phyloP scores from a whole-genome alignment of 139 green algal species.

The Micractinium sp. region DNA sequence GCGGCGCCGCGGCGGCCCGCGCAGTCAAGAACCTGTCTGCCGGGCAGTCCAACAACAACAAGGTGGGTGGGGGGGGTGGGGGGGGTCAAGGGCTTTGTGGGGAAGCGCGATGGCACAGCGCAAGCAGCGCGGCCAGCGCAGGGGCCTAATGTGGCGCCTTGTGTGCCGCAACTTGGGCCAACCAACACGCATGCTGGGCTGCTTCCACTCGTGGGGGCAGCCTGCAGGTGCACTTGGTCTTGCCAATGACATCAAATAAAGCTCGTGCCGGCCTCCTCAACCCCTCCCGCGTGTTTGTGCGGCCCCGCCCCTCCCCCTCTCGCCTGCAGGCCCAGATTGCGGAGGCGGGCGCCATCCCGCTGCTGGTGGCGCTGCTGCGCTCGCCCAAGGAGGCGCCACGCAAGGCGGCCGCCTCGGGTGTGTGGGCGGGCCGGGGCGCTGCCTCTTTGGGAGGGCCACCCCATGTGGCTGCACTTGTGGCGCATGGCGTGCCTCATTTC shows the following conservation, averaged over 20 bases:
- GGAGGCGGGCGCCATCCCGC: conserved; percentile 9
- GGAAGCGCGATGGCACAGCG: too few relatives aligned
- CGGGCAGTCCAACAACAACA: conserved; percentile 28
- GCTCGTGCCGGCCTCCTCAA: background rate
- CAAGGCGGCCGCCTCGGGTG: conserved; percentile 25
- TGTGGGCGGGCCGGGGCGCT: too few relatives aligned
- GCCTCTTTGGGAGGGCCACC: too few relatives aligned
- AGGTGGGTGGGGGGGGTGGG: background rate
- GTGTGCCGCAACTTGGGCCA: background rate
- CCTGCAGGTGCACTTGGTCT: too few relatives aligned
- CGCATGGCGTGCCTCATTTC: background rate
- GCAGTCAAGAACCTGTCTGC: conserved; percentile 33
- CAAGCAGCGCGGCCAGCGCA: too few relatives aligned
- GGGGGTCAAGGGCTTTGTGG: too few relatives aligned
- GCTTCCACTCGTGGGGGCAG: too few relatives aligned
- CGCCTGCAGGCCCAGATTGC: conserved; percentile 19
- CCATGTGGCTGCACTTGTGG: too few relatives aligned
- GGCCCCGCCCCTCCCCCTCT: too few relatives aligned
- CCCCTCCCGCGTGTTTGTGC: too few relatives aligned
- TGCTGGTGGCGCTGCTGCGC: conserved; percentile 37
- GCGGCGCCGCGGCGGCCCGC: conserved; percentile 18
- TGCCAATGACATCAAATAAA: too few relatives aligned
- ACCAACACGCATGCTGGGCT: background rate
- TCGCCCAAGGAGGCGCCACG: conserved; percentile 21
- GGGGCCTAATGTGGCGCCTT: too few relatives aligned